Evolutionary conservation across 2,329 filamentous ascomycete genomes (phyloP).

Genomic region (Penicillium sp.): DNA sequence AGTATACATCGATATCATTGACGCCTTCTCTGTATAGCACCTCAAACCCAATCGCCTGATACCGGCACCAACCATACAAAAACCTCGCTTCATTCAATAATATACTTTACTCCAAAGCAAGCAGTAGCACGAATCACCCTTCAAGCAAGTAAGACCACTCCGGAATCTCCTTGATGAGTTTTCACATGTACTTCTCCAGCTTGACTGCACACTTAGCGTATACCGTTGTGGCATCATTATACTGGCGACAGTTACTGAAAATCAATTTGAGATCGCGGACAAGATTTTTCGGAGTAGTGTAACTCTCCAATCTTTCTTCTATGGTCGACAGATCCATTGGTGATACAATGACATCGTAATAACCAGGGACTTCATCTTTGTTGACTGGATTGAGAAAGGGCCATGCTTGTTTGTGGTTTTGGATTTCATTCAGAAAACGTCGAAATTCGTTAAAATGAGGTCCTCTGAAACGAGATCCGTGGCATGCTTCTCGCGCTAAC

Average conservation of each 20-base stretch:
- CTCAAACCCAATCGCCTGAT: neutral
- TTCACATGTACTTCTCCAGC: conserved; percentile 92
- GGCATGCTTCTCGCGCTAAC: conserved; percentile 87
- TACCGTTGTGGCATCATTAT: conserved; percentile 91
- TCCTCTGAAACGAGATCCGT: conserved; percentile 55
- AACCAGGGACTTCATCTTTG: conserved; percentile 93
- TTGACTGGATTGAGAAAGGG: conserved; percentile 93
- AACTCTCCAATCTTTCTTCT: conserved; percentile 91
- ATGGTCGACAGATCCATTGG: conserved; percentile 98
- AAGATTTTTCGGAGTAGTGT: conserved; percentile 86
- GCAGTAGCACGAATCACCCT: neutral
- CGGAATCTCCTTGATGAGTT: conserved; percentile 82
- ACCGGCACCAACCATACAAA: neutral
- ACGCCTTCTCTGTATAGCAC: neutral
- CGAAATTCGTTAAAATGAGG: conserved; percentile 90
- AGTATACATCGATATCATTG: neutral
- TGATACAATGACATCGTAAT: conserved; percentile 96
- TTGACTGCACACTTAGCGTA: conserved; percentile 95
- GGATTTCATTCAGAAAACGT: conserved; percentile 87
- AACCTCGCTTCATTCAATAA: neutral
- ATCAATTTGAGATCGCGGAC: conserved; percentile 82
- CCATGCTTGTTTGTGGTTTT: conserved; percentile 91
- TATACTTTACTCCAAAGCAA: neutral
- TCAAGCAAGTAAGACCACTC: conserved; percentile 66
- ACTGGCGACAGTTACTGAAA: conserved; percentile 90